Evolutionary conservation across 108 stramenopile species (phyloP).

Genomic region (Skeletonema grethae): DNA sequence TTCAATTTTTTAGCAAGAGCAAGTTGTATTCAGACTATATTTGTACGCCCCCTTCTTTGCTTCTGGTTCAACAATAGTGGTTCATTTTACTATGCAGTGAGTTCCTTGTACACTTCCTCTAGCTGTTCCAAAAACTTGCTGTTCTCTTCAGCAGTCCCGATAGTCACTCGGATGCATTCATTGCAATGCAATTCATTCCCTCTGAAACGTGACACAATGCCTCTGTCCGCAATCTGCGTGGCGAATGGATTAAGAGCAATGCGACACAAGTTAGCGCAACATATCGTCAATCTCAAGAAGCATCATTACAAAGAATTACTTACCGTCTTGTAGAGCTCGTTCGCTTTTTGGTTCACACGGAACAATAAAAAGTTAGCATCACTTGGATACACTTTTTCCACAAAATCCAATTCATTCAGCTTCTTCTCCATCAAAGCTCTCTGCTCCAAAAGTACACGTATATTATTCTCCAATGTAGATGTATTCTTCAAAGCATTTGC

Average conservation of each 20-base stretch:
- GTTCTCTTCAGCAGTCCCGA: conserved; percentile 91
- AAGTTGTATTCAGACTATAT: background rate
- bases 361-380: conserved; percentile 94
- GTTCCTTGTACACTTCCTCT: conserved; percentile 39
- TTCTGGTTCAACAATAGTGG: background rate
- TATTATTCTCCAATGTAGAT: conserved; percentile 59
- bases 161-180: conserved; percentile 93
- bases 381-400: conserved; percentile 73
- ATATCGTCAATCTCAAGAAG: background rate
- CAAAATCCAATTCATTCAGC: conserved; percentile 74
- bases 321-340: conserved; percentile 78
- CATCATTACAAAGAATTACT: conserved; percentile 7
- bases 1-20: background rate
- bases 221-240: conserved; percentile 86
- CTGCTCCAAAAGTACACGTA: conserved; percentile 63
- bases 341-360: conserved; percentile 72
- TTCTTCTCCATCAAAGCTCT: conserved; percentile 56
- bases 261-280: conserved; percentile 1
- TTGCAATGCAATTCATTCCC: conserved; percentile 92
- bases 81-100: conserved; percentile 17
- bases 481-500: conserved; percentile 74
- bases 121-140: conserved; percentile 71
- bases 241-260: background rate
- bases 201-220: conserved; percentile 91
- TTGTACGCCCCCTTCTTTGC: background rate